Evolutionary conservation across 2,329 filamentous ascomycete species (phyloP), one percentile per base, ranked within the genome.

Genomic region (Huntiella moniliformis): DNA sequence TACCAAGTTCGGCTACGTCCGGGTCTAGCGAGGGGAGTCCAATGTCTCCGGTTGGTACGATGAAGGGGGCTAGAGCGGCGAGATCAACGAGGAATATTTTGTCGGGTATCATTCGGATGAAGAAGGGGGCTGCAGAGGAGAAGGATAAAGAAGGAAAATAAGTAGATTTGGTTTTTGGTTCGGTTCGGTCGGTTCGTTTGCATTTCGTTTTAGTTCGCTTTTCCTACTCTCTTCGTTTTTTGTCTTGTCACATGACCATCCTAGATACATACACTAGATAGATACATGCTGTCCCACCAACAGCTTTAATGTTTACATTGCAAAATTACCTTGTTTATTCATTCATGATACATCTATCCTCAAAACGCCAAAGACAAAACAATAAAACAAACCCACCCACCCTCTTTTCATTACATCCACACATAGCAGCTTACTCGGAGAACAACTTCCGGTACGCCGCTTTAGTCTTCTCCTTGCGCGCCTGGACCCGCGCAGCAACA

Each of bases 381-480:
- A 28, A 7, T 28, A 28, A 28, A 3, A 28, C 7, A 28, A 28
- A 28, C 22, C 22, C 22, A 28, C 6, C 22, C 22, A 28, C 22
- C 22, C 22, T 28, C 22, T 28, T 28, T 28, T 28, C 22, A 10
- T 28, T 28, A 28, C 22, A 38, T 39, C 32, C 36, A 32, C 18
- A 11, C 12, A 34, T 4, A 35, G 5, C 40, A 17, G 3, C 35
- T 22, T 39, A 34, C 13, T 18, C 16, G 36, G 67, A 61, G 59
- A 96, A 96, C 64, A 92, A 91, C 67, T 93, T 96, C 67, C 81
- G 82, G 60, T 88, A 93, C 4, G 79, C 81, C 54, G 82, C 84
- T 73, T 87, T 92, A 68, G 95, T 84, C 74, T 87, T 93, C 60
- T 82, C 81, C 51, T 76, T 71, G 51, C 80, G 73, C 48, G 79